These are phyloP conservation scores for Podaxis mareebaensis DNA, from an alignment of 768 basidiomycete species.

Conservation along the genomic window DNA sequence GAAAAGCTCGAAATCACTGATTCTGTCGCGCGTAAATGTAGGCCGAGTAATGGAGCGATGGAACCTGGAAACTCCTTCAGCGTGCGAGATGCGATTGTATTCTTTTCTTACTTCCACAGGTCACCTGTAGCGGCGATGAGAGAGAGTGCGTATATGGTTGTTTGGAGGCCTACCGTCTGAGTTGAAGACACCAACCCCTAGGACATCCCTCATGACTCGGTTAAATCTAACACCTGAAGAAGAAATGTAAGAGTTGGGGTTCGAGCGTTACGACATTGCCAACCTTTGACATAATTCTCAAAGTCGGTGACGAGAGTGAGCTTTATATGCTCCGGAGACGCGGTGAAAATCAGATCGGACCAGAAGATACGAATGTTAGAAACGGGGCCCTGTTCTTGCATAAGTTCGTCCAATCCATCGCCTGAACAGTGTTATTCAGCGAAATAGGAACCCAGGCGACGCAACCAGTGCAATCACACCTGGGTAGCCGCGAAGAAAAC, in stretches of 20 bases:
- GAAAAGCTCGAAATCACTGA: constrained; percentile 62
- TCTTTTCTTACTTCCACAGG: constrained; percentile 37
- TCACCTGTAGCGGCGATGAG: constrained; percentile 23
- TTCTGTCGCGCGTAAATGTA: constrained; percentile 60
- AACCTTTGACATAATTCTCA: constrained; percentile 60
- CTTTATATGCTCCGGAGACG: constrained; percentile 57
- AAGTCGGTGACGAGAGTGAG: constrained; percentile 58
- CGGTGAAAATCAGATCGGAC: constrained; percentile 46
- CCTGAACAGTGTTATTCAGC: constrained; percentile 27
- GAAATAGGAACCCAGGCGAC: background rate
- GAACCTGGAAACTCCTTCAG: constrained; percentile 35
- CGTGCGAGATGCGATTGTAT: background rate
- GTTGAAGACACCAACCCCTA: constrained; percentile 71
- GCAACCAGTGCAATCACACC: constrained; percentile 31
- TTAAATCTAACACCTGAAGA: constrained; percentile 44
- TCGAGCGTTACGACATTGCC: background rate
- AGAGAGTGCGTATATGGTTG: background rate
- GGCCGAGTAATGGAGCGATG: constrained; percentile 67
- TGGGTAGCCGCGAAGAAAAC: constrained; percentile 47
- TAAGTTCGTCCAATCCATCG: constrained; percentile 39
- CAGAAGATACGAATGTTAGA: constrained; percentile 47
- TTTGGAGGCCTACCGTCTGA: constrained; percentile 48
- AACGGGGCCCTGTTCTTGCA: constrained; percentile 41
- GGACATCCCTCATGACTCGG: constrained; percentile 42
- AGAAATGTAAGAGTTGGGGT: background rate